Evolutionary conservation across 225 moss, liverwort and hornwort species (phyloP).

Genomic region (Polytrichum formosum): DNA sequence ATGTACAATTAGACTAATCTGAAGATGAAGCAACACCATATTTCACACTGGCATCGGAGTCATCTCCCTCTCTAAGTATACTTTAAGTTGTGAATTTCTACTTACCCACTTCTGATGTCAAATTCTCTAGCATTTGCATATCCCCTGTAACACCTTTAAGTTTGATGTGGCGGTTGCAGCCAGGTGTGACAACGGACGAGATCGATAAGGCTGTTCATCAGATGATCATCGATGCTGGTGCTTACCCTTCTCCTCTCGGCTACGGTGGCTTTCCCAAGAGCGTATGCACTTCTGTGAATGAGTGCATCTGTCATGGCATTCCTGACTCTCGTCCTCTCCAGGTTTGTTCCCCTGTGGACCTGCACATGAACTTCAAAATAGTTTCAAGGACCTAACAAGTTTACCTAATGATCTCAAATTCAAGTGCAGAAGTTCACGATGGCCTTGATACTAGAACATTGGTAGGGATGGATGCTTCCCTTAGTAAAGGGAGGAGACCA

Average conservation of each 20-base stretch:
- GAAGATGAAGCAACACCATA: too few species aligned
- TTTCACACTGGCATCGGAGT: background rate
- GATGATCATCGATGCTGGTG: constrained; percentile 87
- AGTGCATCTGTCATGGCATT: constrained; percentile 99
- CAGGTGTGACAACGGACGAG: constrained; percentile 98
- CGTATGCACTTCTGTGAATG: constrained; percentile 93
- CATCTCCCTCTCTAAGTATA: background rate
- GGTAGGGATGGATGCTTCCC: background rate
- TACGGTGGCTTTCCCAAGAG: constrained; percentile 96
- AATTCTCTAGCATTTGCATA: background rate
- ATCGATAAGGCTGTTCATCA: constrained; percentile 93
- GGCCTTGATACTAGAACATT: constrained; percentile 2
- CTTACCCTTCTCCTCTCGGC: constrained; percentile 97
- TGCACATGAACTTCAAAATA: background rate
- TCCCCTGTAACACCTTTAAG: background rate
- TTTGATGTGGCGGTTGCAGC: constrained; percentile 44
- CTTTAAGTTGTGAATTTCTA: background rate
- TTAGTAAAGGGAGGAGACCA: background rate
- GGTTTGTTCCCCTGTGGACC: constrained; percentile 36
- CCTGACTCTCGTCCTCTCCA: constrained; percentile 86
- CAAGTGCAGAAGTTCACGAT: background rate
- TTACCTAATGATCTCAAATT: background rate
- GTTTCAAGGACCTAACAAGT: background rate
- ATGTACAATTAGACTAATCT: too few species aligned
- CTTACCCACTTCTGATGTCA: background rate